A percentile compares a stretch with the other conserved stretches of the same genome.
Evolutionary conservation across 371 early-diverging fungal species (phyloP).

Genomic region (Dipsacomyces acuminosporus): DNA sequence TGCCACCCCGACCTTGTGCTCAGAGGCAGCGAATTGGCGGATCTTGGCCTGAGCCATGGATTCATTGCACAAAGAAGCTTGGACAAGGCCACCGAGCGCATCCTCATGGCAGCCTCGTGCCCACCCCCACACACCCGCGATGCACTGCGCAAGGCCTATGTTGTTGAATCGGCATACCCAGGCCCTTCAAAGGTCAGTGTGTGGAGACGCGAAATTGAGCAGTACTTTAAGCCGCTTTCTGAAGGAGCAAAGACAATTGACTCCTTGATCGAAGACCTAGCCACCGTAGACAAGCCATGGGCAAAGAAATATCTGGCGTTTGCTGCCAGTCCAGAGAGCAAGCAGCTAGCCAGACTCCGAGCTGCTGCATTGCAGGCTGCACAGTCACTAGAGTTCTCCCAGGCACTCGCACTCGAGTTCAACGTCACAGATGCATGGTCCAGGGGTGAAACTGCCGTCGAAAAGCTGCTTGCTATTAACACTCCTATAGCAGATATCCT

Average conservation of each 20-base stretch:
- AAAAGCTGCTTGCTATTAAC: neutral
- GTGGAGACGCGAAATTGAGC: constrained; percentile 23
- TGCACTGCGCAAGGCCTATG: constrained; percentile 35
- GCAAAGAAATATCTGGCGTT: constrained; percentile 12
- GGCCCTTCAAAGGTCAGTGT: constrained; percentile 33
- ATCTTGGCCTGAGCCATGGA: constrained; percentile 18
- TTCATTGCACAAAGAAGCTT: constrained; percentile 25
- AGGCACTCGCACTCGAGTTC: constrained; percentile 21
- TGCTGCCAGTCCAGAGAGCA: neutral
- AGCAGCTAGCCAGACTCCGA: constrained; percentile 11
- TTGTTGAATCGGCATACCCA: constrained; percentile 31
- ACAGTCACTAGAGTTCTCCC: constrained; percentile 19
- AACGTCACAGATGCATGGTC: constrained; percentile 9
- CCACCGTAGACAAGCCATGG: constrained; percentile 14
- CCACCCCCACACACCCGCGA: constrained; percentile 38
- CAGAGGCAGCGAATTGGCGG: constrained; percentile 30
- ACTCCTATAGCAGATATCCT: constrained; percentile 4
- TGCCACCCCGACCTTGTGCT: constrained; percentile 19
- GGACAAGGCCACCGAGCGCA: constrained; percentile 10
- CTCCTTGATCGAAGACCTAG: constrained; percentile 4
- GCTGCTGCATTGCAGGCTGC: constrained; percentile 19
- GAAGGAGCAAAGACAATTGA: neutral
- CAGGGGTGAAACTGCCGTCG: neutral
- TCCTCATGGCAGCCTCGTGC: constrained; percentile 36
- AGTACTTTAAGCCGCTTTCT: constrained; percentile 24